These are phyloP conservation scores for Sphagnum fallax DNA, from an alignment of 228 moss, liverwort and hornwort genomes.

Conservation along the genomic window DNA sequence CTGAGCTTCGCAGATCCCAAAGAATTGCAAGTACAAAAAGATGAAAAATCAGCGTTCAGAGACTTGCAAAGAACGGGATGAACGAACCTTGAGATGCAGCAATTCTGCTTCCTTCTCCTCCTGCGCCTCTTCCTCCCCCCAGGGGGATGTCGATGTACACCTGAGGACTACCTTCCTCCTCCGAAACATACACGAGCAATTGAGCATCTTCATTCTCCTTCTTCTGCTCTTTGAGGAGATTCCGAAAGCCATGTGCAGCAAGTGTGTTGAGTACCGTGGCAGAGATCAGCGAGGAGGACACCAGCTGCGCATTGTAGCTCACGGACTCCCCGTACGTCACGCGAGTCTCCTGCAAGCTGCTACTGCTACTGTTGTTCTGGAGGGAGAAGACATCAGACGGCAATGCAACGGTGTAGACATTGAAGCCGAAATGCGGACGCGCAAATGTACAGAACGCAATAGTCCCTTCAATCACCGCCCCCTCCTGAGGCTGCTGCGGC, in stretches of 20 bases:
- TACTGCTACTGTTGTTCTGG: neutral
- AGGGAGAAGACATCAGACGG: constrained; percentile 5
- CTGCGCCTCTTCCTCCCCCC: neutral
- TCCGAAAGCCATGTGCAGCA: no score
- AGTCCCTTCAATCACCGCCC: constrained; percentile 6
- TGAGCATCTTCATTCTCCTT: constrained; percentile 12
- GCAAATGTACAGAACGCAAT: constrained; percentile 21
- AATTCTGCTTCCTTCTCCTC: neutral
- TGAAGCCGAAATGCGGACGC: constrained; percentile 30
- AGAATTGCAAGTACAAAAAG: no score
- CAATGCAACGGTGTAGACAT: constrained; percentile 32
- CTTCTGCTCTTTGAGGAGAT: constrained; percentile 6
- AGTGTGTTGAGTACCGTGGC: neutral
- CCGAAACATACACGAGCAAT: constrained; percentile 33
- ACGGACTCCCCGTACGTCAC: constrained; percentile 35
- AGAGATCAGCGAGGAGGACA: constrained; percentile 14
- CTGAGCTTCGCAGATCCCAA: no score
- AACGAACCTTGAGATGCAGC: no score
- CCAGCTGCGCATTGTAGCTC: constrained; percentile 51
- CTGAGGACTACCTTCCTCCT: constrained; percentile 44
- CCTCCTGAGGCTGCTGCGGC: neutral
- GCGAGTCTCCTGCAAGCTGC: constrained; percentile 19
- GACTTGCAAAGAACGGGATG: no score
- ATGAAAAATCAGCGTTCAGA: neutral
- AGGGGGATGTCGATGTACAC: constrained; percentile 42